Evolutionary conservation across 768 basidiomycete genomes (phyloP).

Genomic region (Tephrocybe rancida): DNA sequence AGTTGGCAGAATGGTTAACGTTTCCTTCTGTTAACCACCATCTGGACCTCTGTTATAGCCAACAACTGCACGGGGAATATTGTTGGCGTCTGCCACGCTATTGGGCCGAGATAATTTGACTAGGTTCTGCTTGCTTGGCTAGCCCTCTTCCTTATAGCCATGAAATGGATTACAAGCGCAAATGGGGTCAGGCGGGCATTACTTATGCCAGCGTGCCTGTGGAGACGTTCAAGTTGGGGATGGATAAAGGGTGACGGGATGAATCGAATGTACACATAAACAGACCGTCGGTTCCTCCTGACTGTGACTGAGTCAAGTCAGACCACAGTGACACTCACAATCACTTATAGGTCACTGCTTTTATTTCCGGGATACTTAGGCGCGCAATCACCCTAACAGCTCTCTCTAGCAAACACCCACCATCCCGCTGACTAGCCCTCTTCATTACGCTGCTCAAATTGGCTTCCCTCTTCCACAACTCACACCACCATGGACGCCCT

Average conservation of each 20-base stretch:
- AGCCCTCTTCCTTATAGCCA: no score
- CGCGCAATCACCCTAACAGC: slow-evolving; percentile 16
- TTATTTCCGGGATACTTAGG: slow-evolving; percentile 19
- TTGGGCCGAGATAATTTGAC: no score
- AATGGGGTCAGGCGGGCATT: no score
- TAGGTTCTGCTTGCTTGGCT: no score
- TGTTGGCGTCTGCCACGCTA: no score
- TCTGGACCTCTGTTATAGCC: background rate
- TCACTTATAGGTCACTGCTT: slow-evolving; percentile 14
- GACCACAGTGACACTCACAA: slow-evolving; percentile 13
- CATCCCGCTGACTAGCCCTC: slow-evolving; percentile 10
- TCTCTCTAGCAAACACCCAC: slow-evolving; percentile 13
- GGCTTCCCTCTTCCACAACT: slow-evolving; percentile 18
- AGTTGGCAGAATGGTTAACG: slow-evolving; percentile 2
- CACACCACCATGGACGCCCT: slow-evolving; percentile 65
- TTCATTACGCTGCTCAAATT: slow-evolving; percentile 18
- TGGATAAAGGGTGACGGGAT: no score
- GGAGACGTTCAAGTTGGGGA: no score
- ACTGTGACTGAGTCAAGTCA: slow-evolving; percentile 22
- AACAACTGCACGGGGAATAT: slow-evolving; percentile 2
- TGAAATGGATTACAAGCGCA: no score
- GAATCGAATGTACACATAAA: no score
- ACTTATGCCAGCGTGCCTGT: no score
- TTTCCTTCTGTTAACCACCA: slow-evolving; percentile 8
- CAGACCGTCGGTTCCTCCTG: slow-evolving; percentile 8